Base-by-base conservation (phyloP, 2,329 filamentous ascomycete genomes). In the Phoma herbarum region DNA sequence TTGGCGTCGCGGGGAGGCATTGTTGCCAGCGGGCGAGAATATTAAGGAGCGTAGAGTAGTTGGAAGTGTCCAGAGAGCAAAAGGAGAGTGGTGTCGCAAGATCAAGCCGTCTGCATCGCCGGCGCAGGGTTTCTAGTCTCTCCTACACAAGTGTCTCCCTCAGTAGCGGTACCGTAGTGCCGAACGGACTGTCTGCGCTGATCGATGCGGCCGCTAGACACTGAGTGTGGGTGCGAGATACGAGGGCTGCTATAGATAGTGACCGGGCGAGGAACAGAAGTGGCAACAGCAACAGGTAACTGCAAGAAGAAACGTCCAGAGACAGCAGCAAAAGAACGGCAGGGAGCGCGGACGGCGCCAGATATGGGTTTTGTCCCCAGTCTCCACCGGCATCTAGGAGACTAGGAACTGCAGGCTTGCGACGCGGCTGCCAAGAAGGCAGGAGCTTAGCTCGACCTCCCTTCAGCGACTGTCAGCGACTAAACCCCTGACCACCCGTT, bases 1-100 rank as follows among this genome's bases (percentile, higher is more conserved):
- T 77, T 77, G 60, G 74, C 74, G 60, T 77, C 73, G 63, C 74
- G 73, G 20, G 73, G 74, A 55, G 74, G 55, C 74, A 76, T 76
- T 9, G 59, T 67, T 18, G 61, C 26, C 33, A 52, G 16, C 46
- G 50, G 25, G 39, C 35, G 44, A 47, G 25, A 42, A 48, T 14
- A 55, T 22, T 41, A 33, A 45, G 51, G 57, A 60, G 52, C 43
- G 57, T 47, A 20, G 23, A 23, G 62, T 55, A 56, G 56, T 49
- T 53, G 60, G 48, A 42, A 50, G 28, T 52, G 57, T 60, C 55
- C 56, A 58, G 43, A 26, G 61, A 57, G 50, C 45, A 54, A 46
- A 50, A 42, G 22, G 56, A 59, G 50, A 46, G 56, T 11, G 23
- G 46, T 29, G 22, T 20, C 23, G 37, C 29, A 14, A 23, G 23